Conservation (phyloP, 768 basidiomycete genomes). For the Hydnomerulius pinastri region DNA sequence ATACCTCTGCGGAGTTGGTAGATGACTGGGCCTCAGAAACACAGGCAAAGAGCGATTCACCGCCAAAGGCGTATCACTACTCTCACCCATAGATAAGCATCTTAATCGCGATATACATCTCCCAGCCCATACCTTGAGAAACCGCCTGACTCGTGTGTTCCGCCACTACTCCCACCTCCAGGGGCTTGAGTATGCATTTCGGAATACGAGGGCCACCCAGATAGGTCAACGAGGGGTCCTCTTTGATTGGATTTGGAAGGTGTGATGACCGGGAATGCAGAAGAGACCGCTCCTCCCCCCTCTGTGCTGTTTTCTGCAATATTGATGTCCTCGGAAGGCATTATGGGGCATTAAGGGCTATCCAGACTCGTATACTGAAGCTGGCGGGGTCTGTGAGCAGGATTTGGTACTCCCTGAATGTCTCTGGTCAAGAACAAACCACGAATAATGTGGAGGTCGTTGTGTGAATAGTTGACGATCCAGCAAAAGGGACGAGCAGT, state of each 20-base stretch:
- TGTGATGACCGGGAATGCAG: constrained; percentile 11
- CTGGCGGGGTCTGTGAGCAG: neutral
- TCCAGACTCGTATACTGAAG: neutral
- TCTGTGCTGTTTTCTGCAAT: constrained; percentile 7
- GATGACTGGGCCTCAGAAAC: constrained; percentile 22
- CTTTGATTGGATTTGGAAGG: constrained; percentile 11
- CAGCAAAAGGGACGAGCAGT: neutral
- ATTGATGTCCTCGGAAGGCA: constrained; percentile 1
- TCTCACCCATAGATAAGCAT: constrained; percentile 1
- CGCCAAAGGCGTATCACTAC: constrained; percentile 11
- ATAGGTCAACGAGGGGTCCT: constrained; percentile 12
- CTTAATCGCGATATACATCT: neutral
- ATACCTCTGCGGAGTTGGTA: constrained; percentile 35
- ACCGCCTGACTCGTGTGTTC: constrained; percentile 8
- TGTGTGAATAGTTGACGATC: neutral
- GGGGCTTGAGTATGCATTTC: constrained; percentile 15
- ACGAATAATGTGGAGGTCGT: neutral
- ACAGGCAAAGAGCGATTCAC: neutral
- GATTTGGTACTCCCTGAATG: neutral
- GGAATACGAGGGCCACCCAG: constrained; percentile 17
- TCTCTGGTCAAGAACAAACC: neutral
- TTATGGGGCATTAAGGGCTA: constrained; percentile 6
- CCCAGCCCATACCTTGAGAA: constrained; percentile 14
- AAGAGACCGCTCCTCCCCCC: constrained; percentile 1
- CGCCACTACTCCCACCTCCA: constrained; percentile 10